Evolutionary conservation across 148 eudicot species (phyloP).

Genomic region (Oxyria digyna): DNA sequence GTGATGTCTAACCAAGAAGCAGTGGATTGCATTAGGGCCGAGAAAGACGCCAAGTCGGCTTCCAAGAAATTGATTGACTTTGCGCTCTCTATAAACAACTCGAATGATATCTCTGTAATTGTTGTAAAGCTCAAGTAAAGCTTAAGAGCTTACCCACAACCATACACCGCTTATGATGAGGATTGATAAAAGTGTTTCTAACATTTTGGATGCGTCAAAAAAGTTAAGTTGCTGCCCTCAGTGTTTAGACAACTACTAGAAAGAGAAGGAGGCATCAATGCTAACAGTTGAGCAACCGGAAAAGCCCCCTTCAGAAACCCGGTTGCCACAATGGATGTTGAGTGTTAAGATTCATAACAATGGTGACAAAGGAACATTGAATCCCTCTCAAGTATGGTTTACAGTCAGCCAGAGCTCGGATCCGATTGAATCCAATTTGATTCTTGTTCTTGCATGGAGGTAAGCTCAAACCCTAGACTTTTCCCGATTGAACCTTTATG

Average conservation of each 20-base stretch:
- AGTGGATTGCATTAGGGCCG: conserved; percentile 52
- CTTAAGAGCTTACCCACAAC: conserved; percentile 32
- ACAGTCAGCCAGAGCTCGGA: too few species aligned
- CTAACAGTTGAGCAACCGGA: conserved; percentile 23
- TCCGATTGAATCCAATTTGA: too few species aligned
- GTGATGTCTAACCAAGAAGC: conserved; percentile 92
- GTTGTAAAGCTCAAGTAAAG: conserved; percentile 49
- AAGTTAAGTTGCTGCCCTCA: conserved; percentile 44
- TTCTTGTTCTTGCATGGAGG: too few species aligned
- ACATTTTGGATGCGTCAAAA: conserved; percentile 35
- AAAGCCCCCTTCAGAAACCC: too few species aligned
- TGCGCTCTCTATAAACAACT: conserved; percentile 51
- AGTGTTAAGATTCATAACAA: conserved; percentile 31
- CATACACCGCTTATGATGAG: conserved; percentile 19
- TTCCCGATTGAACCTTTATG: too few species aligned
- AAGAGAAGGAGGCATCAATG: conserved; percentile 54
- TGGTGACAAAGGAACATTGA: too few species aligned
- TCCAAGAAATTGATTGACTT: too few species aligned
- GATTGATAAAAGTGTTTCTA: conserved; percentile 18
- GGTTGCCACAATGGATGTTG: conserved; percentile 72
- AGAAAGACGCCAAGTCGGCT: conserved; percentile 56
- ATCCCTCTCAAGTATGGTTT: too few species aligned
- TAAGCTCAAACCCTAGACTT: too few species aligned
- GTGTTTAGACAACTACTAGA: conserved; percentile 51
- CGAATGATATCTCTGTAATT: conserved; percentile 62